Percentiles rank a stretch among this genome's conserved stretches.
phyloP scores from a whole-genome alignment of 805 yeast species.

The Kuraishia cidri region DNA sequence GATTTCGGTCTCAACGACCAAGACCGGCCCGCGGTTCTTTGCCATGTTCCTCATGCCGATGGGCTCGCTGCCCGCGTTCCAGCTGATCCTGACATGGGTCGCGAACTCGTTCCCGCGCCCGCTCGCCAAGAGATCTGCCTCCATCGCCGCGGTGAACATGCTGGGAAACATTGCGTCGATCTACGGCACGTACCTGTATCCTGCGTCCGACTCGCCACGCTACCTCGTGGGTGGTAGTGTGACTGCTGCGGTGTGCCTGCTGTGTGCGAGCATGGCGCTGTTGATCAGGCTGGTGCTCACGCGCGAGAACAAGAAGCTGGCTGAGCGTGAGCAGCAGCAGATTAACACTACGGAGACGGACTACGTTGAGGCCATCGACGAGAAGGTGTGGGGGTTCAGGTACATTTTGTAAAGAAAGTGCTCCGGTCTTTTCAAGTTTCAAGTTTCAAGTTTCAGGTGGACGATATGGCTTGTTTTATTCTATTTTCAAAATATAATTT shows the following conservation, averaged over 20 bases:
- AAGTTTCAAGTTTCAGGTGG: too few species aligned
- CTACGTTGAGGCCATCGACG: background rate
- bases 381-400: conserved; percentile 1
- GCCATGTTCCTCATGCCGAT: conserved; percentile 56
- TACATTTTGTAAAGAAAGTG: background rate
- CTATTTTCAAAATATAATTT: too few species aligned
- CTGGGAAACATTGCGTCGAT: conserved; percentile 47
- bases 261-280: conserved; percentile 3
- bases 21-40: conserved; percentile 49
- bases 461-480: too few species aligned
- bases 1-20: conserved; percentile 38
- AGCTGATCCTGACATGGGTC: conserved; percentile 45
- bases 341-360: background rate
- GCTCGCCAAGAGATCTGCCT: conserved; percentile 50
- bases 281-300: background rate
- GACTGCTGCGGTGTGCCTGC: conserved; percentile 8
- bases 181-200: conserved; percentile 46
- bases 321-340: background rate
- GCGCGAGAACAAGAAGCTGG: background rate
- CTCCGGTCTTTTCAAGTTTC: background rate
- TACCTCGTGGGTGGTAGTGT: conserved; percentile 24
- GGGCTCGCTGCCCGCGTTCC: conserved; percentile 43
- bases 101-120: conserved; percentile 49
- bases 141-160: conserved; percentile 48
- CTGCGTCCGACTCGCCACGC: conserved; percentile 32